A percentile compares a stretch with the other conserved stretches of the same genome.
Evolutionary conservation across 441 rosid genomes (phyloP).

Genomic region (Biscutella auriculata): DNA sequence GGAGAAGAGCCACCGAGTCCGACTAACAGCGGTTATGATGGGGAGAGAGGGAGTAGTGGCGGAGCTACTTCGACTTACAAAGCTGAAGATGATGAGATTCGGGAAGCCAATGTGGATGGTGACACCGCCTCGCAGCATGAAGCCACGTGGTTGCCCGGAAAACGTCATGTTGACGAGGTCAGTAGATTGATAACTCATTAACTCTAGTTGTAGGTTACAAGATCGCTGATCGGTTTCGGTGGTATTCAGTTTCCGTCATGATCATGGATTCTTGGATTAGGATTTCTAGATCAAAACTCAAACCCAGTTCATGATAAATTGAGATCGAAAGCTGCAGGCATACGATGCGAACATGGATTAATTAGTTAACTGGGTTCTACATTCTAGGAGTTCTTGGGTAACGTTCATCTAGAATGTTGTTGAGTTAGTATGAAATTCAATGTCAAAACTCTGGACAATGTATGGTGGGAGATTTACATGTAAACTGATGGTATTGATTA

Average conservation of each 20-base stretch:
- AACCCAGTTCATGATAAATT: not conserved
- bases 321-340: not conserved
- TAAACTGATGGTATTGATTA: not conserved
- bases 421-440: not conserved
- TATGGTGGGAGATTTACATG: not conserved
- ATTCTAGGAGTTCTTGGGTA: too few relatives aligned
- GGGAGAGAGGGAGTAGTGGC: conserved; percentile 78
- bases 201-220: not conserved
- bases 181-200: conserved; percentile 3
- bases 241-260: too few relatives aligned
- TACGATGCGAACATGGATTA: not conserved
- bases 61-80: conserved; percentile 31
- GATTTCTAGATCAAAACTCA: not conserved
- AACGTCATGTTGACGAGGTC: conserved; percentile 89
- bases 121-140: conserved; percentile 37
- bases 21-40: conserved; percentile 86
- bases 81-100: conserved; percentile 56
- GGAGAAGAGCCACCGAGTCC: conserved; percentile 59
- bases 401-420: not conserved
- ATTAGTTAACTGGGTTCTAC: not conserved
- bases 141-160: conserved; percentile 71
- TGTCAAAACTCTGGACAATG: not conserved
- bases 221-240: too few relatives aligned
- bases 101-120: conserved; percentile 32
- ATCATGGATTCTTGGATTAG: not conserved